Percentiles rank a stretch among this genome's conserved stretches.
These are phyloP conservation scores for Mortierella sp. DNA, from an alignment of 371 early-diverging fungal species.

Conservation along the genomic window DNA sequence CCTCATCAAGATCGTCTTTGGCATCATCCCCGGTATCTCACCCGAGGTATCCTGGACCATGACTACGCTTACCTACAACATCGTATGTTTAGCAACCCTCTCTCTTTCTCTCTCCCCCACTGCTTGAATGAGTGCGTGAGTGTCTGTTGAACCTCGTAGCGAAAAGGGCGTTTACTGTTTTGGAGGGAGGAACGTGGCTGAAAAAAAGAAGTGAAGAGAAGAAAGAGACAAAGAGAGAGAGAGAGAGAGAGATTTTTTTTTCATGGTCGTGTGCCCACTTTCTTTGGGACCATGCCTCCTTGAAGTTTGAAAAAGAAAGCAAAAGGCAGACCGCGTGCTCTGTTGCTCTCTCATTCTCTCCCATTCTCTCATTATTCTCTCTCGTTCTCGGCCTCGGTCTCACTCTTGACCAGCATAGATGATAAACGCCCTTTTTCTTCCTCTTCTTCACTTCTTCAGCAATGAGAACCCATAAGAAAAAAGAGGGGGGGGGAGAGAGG, in stretches of 20 bases:
- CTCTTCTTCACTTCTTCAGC: too few species aligned
- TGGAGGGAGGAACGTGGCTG: not conserved
- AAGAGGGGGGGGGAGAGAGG: too few species aligned
- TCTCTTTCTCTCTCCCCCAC: not conserved
- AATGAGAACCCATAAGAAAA: too few species aligned
- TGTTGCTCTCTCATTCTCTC: too few species aligned
- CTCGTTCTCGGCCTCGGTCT: too few species aligned
- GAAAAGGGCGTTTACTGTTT: not conserved
- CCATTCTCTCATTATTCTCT: too few species aligned
- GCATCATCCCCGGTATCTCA: conserved; percentile 89
- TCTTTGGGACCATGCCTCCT: not conserved
- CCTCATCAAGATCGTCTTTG: conserved; percentile 83
- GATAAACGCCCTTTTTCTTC: too few species aligned
- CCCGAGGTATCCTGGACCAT: conserved; percentile 95
- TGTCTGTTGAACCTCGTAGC: not conserved
- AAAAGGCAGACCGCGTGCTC: too few species aligned
- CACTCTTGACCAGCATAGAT: too few species aligned
- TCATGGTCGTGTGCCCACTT: not conserved
- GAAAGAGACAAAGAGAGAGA: too few species aligned
- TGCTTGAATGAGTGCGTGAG: not conserved
- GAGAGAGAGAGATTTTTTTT: too few species aligned
- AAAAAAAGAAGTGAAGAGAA: not conserved
- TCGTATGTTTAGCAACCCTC: conserved; percentile 65
- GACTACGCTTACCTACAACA: conserved; percentile 91
- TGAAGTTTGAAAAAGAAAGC: not conserved